These are phyloP conservation scores for Globisporangium splendens DNA, from an alignment of 352 stramenopile genomes.

Conservation along the genomic window DNA sequence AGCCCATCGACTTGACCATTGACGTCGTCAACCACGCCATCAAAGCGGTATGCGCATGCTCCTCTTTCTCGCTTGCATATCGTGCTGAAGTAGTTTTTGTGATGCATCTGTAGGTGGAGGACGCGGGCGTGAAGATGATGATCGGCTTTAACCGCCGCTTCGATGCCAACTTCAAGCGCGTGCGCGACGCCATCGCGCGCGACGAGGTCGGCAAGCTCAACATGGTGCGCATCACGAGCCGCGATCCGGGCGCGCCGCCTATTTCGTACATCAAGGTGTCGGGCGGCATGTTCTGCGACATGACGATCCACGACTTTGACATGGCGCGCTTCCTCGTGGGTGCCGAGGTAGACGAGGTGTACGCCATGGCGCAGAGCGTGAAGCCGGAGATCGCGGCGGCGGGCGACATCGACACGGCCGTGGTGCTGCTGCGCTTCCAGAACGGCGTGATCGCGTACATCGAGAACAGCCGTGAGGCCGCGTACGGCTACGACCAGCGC, in stretches of 20 bases:
- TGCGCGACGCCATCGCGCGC: conserved; percentile 74
- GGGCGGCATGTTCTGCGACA: conserved; percentile 93
- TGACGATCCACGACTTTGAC: conserved; percentile 96
- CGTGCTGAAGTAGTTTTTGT: conserved; percentile 19
- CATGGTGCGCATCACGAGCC: conserved; percentile 76
- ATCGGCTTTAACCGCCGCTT: conserved; percentile 93
- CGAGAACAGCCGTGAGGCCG: conserved; percentile 92
- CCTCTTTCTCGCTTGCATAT: conserved; percentile 90
- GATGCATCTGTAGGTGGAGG: conserved; percentile 20
- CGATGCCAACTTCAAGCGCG: conserved; percentile 91
- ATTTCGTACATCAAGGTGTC: conserved; percentile 54
- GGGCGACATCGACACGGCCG: conserved; percentile 8
- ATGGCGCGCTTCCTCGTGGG: conserved; percentile 91
- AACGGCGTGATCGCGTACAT: conserved; percentile 91
- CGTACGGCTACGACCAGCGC: conserved; percentile 95
- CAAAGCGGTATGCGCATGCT: conserved; percentile 39
- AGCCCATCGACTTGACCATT: conserved; percentile 6
- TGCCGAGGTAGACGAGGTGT: no score
- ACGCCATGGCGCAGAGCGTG: no score
- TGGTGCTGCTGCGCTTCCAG: conserved; percentile 90
- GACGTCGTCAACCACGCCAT: conserved; percentile 3
- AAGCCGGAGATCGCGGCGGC: no score
- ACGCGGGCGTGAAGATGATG: conserved; percentile 92
- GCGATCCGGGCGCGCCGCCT: conserved; percentile 43
- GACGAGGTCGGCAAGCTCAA: conserved; percentile 90